phyloP scores from a whole-genome alignment of 352 stramenopile species.

The Phytophthora megakarya region DNA sequence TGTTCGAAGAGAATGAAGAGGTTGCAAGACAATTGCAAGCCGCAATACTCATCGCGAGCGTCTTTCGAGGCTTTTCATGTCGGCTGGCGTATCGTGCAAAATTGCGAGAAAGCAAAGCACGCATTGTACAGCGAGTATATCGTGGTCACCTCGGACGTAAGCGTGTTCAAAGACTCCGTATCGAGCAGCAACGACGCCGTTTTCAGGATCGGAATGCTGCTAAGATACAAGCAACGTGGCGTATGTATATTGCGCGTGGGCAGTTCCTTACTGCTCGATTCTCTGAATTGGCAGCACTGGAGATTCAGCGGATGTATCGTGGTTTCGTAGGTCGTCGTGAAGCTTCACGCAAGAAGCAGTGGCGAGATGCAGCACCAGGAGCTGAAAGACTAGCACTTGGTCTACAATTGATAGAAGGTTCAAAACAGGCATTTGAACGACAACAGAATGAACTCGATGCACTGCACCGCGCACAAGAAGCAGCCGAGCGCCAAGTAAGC shows the following conservation, averaged over 20 bases:
- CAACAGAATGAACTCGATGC: conserved; percentile 94
- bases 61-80: conserved; percentile 68
- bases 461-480: conserved; percentile 90
- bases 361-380: conserved; percentile 86
- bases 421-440: conserved; percentile 91
- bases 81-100: conserved; percentile 52
- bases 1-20: conserved; percentile 26
- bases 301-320: conserved; percentile 92
- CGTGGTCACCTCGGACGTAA: conserved; percentile 65
- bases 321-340: conserved; percentile 79
- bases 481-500: conserved; percentile 87
- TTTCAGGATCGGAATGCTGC: conserved; percentile 66
- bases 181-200: conserved; percentile 41
- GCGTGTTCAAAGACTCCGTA: conserved; percentile 45
- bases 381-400: conserved; percentile 90
- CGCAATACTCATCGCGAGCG: conserved; percentile 62
- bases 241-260: conserved; percentile 81
- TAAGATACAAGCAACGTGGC: conserved; percentile 89
- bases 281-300: conserved; percentile 73
- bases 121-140: conserved; percentile 70
- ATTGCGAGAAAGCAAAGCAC: conserved; percentile 50
- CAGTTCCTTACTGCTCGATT: conserved; percentile 70
- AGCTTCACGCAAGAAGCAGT: conserved; percentile 74
- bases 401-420: conserved; percentile 92
- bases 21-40: conserved; percentile 30